phyloP scores from a whole-genome alignment of 441 rosid genomes.

The Mallotus repandus region DNA sequence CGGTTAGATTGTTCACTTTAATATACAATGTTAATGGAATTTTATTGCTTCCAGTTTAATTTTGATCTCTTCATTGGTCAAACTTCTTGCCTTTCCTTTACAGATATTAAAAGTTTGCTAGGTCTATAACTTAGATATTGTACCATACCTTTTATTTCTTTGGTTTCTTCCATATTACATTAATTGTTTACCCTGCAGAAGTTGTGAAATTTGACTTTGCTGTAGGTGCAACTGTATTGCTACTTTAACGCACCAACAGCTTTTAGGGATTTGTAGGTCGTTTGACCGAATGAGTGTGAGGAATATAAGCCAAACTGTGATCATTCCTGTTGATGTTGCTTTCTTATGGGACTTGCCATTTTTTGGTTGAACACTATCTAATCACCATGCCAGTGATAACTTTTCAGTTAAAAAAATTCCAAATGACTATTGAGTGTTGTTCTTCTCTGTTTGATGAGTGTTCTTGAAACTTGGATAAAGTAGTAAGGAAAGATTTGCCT shows the following conservation, averaged over 20 bases:
- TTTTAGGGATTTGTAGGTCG: background rate
- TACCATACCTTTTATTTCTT: background rate
- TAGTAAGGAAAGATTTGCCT: background rate
- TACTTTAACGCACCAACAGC: background rate
- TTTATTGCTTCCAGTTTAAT: slow-evolving; percentile 1
- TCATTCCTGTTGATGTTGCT: background rate
- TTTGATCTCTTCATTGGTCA: background rate
- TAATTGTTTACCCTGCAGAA: background rate
- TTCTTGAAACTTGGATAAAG: slow-evolving; percentile 4
- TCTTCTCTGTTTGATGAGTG: background rate
- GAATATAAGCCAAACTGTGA: background rate
- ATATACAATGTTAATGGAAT: background rate
- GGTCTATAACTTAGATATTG: background rate
- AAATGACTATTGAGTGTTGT: background rate
- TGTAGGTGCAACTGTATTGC: background rate
- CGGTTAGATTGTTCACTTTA: slow-evolving; percentile 44
- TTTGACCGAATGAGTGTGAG: background rate
- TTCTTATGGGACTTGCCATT: background rate
- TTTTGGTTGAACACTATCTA: background rate
- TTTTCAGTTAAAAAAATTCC: background rate
- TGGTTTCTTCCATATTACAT: background rate
- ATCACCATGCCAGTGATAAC: background rate
- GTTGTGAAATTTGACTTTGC: background rate
- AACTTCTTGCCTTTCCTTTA: background rate
- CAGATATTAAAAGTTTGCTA: background rate